These are phyloP conservation scores for Linnemannia exigua DNA, from an alignment of 192 early-diverging fungal species.

Conservation along the genomic window DNA sequence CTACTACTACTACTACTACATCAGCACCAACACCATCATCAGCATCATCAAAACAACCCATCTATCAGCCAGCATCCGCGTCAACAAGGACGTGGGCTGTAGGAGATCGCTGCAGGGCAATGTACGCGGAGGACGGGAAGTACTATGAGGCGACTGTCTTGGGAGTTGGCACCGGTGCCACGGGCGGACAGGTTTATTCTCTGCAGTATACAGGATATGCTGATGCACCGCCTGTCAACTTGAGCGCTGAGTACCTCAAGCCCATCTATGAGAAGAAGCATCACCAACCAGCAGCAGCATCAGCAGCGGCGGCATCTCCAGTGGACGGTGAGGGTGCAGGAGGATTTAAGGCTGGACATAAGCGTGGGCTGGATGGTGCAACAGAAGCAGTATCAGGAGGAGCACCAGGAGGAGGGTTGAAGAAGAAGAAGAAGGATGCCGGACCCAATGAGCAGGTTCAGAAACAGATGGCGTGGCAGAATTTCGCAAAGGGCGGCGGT, in stretches of 20 bases:
- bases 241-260: constrained; percentile 64
- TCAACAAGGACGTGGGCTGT: constrained; percentile 58
- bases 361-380: constrained; percentile 28
- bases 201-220: constrained; percentile 76
- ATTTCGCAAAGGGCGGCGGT: constrained; percentile 73
- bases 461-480: constrained; percentile 84
- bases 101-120: constrained; percentile 74
- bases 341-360: constrained; percentile 35
- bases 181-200: constrained; percentile 64
- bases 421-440: constrained; percentile 66
- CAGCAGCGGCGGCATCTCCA: constrained; percentile 16
- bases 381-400: neutral
- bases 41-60: constrained; percentile 31
- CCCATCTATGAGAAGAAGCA: constrained; percentile 60
- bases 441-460: constrained; percentile 71
- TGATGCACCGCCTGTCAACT: constrained; percentile 62
- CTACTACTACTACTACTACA: neutral
- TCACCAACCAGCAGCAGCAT: constrained; percentile 20
- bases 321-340: constrained; percentile 1
- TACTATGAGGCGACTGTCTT: constrained; percentile 73
- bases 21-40: constrained; percentile 4
- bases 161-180: constrained; percentile 57
- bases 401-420: constrained; percentile 38
- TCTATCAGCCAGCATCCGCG: constrained; percentile 22
- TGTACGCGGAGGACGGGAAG: constrained; percentile 75